Evolutionary conservation across 306 rosid genomes (phyloP).

Genomic region (Cucumis cinereus): DNA sequence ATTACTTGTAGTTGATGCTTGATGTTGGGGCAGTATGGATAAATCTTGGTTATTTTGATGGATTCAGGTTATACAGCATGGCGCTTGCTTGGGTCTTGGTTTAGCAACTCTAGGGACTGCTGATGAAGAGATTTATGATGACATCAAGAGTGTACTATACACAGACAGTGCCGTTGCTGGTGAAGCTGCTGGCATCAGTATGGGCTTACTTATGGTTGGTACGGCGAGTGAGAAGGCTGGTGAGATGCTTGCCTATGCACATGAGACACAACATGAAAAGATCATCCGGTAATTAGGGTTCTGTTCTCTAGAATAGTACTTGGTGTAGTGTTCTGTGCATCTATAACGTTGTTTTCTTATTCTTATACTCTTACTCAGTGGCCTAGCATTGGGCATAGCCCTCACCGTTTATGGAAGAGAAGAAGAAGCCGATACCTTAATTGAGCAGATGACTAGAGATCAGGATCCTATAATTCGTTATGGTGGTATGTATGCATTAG

Average conservation of each 20-base stretch:
- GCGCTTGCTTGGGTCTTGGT: constrained; percentile 99
- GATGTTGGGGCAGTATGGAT: neutral
- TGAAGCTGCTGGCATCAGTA: constrained; percentile 93
- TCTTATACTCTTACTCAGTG: constrained; percentile 36
- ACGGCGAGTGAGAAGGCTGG: constrained; percentile 94
- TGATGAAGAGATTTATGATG: constrained; percentile 81
- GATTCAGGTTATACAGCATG: constrained; percentile 86
- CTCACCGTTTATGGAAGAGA: constrained; percentile 97
- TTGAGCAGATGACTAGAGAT: constrained; percentile 96
- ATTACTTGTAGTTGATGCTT: neutral
- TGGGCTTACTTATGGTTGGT: constrained; percentile 99
- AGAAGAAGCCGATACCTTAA: constrained; percentile 91
- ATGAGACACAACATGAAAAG: constrained; percentile 92
- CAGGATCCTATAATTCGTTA: constrained; percentile 93
- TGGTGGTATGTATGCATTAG: constrained; percentile 98
- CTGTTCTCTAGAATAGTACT: neutral
- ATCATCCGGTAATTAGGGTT: constrained; percentile 51
- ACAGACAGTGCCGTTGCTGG: constrained; percentile 98
- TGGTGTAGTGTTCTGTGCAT: neutral
- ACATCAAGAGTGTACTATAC: constrained; percentile 70
- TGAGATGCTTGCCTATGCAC: constrained; percentile 96
- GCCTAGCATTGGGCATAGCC: constrained; percentile 83
- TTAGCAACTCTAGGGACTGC: constrained; percentile 94
- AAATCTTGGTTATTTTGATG: constrained; percentile 9
- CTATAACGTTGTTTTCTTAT: constrained; percentile 2